Evolutionary conservation across 2,329 filamentous ascomycete genomes (phyloP).

Genomic region (Hypoxylon sp.): DNA sequence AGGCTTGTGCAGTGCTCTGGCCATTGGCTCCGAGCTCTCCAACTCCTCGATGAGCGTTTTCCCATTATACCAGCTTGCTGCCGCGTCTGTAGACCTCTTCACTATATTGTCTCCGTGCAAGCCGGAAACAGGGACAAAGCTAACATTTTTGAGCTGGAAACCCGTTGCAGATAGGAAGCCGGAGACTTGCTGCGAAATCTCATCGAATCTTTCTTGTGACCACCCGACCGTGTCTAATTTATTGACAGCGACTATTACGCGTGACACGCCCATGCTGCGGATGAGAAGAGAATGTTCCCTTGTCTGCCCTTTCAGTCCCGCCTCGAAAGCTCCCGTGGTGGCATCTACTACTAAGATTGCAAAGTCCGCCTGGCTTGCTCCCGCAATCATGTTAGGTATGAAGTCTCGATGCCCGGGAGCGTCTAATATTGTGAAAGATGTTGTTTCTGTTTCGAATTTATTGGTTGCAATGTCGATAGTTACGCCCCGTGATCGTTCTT

Average conservation of each 20-base stretch:
- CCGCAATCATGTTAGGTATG: constrained; percentile 99
- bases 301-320: constrained; percentile 92
- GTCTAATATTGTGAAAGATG: constrained; percentile 92
- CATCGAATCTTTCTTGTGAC: constrained; percentile 84
- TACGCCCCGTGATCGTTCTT: constrained; percentile 89
- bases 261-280: constrained; percentile 89
- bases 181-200: constrained; percentile 85
- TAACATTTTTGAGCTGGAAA: constrained; percentile 83
- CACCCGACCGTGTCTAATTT: constrained; percentile 91
- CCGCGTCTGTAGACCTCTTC: constrained; percentile 64
- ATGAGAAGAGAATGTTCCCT: constrained; percentile 92
- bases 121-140: constrained; percentile 90
- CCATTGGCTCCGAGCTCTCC: constrained; percentile 81
- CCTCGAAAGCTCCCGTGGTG: constrained; percentile 90
- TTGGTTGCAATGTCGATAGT: constrained; percentile 98
- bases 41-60: constrained; percentile 85
- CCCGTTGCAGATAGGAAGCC: constrained; percentile 86
- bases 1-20: constrained; percentile 79
- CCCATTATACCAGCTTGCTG: constrained; percentile 83
- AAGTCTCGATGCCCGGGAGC: constrained; percentile 96
- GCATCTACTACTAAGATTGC: constrained; percentile 95
- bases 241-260: constrained; percentile 91
- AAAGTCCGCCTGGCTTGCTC: constrained; percentile 94
- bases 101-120: constrained; percentile 89
- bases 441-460: constrained; percentile 89